phyloP scores from a whole-genome alignment of 179 eudicot genomes.

The Actinidia arguta region DNA sequence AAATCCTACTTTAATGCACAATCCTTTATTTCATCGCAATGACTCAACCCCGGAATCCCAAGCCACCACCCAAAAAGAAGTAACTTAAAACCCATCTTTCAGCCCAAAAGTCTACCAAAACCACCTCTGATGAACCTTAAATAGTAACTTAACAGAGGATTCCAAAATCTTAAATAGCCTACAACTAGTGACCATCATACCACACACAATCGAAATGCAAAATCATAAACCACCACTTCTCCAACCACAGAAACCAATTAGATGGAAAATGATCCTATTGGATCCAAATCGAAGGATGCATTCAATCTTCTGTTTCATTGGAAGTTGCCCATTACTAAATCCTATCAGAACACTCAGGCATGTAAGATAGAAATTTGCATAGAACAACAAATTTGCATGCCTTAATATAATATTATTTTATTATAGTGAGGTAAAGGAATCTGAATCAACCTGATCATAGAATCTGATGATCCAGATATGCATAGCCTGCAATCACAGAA shows the following conservation, averaged over 20 bases:
- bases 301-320: not conserved
- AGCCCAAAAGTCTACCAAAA: not conserved
- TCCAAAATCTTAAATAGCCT: not conserved
- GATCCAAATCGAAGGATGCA: conserved; percentile 11
- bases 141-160: no score
- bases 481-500: conserved; percentile 74
- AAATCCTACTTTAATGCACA: not conserved
- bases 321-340: conserved; percentile 14
- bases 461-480: conserved; percentile 98
- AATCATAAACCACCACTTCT: not conserved
- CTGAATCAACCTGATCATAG: conserved; percentile 85
- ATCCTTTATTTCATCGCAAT: not conserved
- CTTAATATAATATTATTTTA: not conserved
- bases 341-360: conserved; percentile 6
- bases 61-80: not conserved
- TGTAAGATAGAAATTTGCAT: not conserved
- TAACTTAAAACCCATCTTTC: not conserved
- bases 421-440: conserved; percentile 1
- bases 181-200: not conserved
- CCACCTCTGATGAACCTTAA: not conserved
- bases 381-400: conserved; percentile 1
- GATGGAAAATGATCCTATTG: not conserved
- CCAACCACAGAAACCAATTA: conserved; percentile 9
- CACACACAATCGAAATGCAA: not conserved
- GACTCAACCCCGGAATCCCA: not conserved